phyloP scores from a whole-genome alignment of 495 filamentous ascomycete species.

The Jackrogersella minutella region DNA sequence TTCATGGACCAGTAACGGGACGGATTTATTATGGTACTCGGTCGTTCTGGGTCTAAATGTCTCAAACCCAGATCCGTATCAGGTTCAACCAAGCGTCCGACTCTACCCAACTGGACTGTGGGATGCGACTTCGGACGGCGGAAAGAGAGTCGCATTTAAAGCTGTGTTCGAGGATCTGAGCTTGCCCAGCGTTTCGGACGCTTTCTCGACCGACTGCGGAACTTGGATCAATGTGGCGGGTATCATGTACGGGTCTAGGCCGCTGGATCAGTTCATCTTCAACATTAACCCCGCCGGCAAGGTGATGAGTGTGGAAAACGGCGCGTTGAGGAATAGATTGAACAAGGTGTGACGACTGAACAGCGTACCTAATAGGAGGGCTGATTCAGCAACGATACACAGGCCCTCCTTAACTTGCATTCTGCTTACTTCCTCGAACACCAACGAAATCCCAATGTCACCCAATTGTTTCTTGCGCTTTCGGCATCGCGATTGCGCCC shows the following conservation, averaged over 20 bases:
- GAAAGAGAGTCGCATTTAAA: constrained; percentile 50
- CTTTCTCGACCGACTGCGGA: constrained; percentile 49
- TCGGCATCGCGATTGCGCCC: not conserved
- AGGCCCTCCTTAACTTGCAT: no score
- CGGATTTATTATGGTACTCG: constrained; percentile 48
- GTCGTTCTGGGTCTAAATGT: constrained; percentile 46
- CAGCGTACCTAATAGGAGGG: not conserved
- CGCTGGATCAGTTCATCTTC: constrained; percentile 56
- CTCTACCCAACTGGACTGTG: constrained; percentile 55
- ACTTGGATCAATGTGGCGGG: constrained; percentile 50
- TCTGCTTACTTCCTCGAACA: no score
- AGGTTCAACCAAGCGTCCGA: constrained; percentile 41
- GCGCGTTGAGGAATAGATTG: constrained; percentile 47
- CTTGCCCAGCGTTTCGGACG: constrained; percentile 24
- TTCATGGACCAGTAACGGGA: constrained; percentile 60
- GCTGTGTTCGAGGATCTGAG: constrained; percentile 53
- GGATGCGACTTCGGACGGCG: constrained; percentile 40
- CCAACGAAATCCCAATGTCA: no score
- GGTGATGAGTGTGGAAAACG: constrained; percentile 50
- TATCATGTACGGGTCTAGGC: constrained; percentile 48
- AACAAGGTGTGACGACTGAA: constrained; percentile 40
- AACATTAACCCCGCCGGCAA: constrained; percentile 47
- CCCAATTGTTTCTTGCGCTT: no score
- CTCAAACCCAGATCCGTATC: constrained; percentile 30
- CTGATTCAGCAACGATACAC: no score